These are phyloP conservation scores for Pelargonium fulgidum DNA, from an alignment of 441 rosid genomes.

Conservation along the genomic window DNA sequence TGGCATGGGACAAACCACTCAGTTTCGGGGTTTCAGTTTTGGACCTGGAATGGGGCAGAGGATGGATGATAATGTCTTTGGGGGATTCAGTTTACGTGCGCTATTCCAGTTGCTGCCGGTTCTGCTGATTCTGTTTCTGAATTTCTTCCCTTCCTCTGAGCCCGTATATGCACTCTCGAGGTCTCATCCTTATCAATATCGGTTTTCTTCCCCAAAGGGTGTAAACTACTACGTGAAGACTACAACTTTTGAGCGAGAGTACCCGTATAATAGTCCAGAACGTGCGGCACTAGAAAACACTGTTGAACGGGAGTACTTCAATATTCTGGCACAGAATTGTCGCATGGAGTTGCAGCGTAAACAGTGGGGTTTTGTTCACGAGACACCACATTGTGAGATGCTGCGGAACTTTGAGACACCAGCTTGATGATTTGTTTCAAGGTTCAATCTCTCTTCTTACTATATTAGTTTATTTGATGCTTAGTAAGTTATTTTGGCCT, in stretches of 20 bases:
- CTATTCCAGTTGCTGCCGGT: conserved; percentile 74
- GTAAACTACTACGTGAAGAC: conserved; percentile 77
- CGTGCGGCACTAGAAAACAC: conserved; percentile 49
- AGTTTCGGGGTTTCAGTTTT: conserved; percentile 59
- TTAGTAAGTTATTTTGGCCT: background rate
- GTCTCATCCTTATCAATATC: conserved; percentile 63
- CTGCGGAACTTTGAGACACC: conserved; percentile 48
- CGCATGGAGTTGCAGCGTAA: conserved; percentile 73
- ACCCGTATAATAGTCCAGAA: conserved; percentile 39
- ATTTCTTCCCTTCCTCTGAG: conserved; percentile 65
- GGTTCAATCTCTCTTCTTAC: conserved; percentile 26
- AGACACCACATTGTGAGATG: conserved; percentile 90
- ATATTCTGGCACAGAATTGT: conserved; percentile 61
- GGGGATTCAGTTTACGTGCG: conserved; percentile 54
- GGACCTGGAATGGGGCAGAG: conserved; percentile 52
- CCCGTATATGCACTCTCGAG: conserved; percentile 66
- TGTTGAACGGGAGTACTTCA: conserved; percentile 69
- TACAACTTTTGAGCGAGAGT: conserved; percentile 66
- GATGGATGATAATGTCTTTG: conserved; percentile 45
- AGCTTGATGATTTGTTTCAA: conserved; percentile 30
- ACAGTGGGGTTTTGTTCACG: conserved; percentile 87
- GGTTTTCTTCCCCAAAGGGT: conserved; percentile 56
- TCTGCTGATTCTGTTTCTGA: conserved; percentile 56
- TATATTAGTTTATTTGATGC: conserved; percentile 4
- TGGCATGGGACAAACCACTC: conserved; percentile 70